Base-by-base conservation (phyloP, 2,329 filamentous ascomycete genomes). In the Phyllosticta citrichinensis region DNA sequence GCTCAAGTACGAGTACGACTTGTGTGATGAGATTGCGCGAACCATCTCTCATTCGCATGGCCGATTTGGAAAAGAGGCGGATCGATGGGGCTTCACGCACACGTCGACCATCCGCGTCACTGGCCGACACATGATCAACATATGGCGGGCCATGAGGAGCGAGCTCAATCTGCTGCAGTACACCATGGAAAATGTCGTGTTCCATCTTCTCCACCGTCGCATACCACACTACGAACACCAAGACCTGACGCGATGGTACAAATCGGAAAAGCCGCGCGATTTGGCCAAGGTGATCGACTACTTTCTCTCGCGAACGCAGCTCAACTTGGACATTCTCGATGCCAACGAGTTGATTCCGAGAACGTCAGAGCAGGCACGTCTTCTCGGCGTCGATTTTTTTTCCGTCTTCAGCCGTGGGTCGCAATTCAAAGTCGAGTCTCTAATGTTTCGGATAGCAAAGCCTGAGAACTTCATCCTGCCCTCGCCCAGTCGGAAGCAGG, bases 381-480 rank as follows among this genome's bases (percentile, higher is more conserved):
- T 99, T 11, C 81, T 99, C 2, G 94, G 94, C 0, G 88, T 97
- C 0, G 94, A 99, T 74, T 99, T 99, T 76, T 96, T 93, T 72
- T 96, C 92, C 0, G 94, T 99, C 60, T 94, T 97, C 69, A 93
- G 89, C 5, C 84, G 94, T 60, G 94, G 94, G 17, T 97, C 92
- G 0, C 94, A 99, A 70, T 97, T 95, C 81, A 99, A 99, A 73
- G 94, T 99, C 51, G 94, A 99, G 75, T 97, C 93, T 1, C 86
- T 97, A 67, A 97, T 99, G 94, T 97, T 97, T 69, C 86, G 94
- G 52, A 97, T 99, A 66, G 93, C 94, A 52, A 99, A 99, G 71
- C 92, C 94, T 0, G 94, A 99, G 72, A 96, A 94, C 67, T 95
- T 94, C 68, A 79, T 97, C 8, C 80, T 99, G 0, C 83, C 96